phyloP scores from a whole-genome alignment of 768 basidiomycete species.

The Mycena haematopus region DNA sequence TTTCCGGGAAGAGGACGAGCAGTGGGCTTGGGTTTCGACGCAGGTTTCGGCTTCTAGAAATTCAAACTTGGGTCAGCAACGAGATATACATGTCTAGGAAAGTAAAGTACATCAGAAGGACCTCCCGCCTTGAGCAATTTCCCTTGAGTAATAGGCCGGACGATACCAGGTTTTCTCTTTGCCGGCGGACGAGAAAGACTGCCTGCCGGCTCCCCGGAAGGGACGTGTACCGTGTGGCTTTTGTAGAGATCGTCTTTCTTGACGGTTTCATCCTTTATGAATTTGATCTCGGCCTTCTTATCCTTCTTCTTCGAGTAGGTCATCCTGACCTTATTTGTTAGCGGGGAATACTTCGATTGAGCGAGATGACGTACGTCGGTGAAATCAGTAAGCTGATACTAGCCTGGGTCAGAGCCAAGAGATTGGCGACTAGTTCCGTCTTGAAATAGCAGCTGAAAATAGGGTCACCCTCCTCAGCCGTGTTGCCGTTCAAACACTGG shows the following conservation, averaged over 20 bases:
- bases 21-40: slow-evolving; percentile 62
- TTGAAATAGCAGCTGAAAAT: slow-evolving; percentile 92
- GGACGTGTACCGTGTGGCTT: slow-evolving; percentile 88
- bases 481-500: slow-evolving; percentile 78
- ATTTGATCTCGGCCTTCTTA: slow-evolving; percentile 86
- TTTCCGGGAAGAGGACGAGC: slow-evolving; percentile 69
- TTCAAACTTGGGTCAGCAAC: slow-evolving; percentile 5
- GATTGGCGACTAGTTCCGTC: slow-evolving; percentile 87
- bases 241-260: slow-evolving; percentile 86
- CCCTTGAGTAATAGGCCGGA: slow-evolving; percentile 84
- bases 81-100: neutral
- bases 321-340: slow-evolving; percentile 53
- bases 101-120: slow-evolving; percentile 57
- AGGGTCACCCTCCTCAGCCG: slow-evolving; percentile 93
- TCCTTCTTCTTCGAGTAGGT: slow-evolving; percentile 98
- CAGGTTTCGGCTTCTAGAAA: slow-evolving; percentile 56
- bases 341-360: neutral
- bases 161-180: slow-evolving; percentile 86
- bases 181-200: slow-evolving; percentile 87
- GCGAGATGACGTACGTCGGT: slow-evolving; percentile 67
- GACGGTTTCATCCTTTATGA: slow-evolving; percentile 88
- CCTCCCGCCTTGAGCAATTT: slow-evolving; percentile 82
- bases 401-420: slow-evolving; percentile 82
- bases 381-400: slow-evolving; percentile 75
- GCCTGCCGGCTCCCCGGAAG: slow-evolving; percentile 83